Evolutionary conservation across 139 green algal genomes (phyloP), one percentile per base, ranked within the genome.

Genomic region (Chlamydomonas schloesseri): DNA sequence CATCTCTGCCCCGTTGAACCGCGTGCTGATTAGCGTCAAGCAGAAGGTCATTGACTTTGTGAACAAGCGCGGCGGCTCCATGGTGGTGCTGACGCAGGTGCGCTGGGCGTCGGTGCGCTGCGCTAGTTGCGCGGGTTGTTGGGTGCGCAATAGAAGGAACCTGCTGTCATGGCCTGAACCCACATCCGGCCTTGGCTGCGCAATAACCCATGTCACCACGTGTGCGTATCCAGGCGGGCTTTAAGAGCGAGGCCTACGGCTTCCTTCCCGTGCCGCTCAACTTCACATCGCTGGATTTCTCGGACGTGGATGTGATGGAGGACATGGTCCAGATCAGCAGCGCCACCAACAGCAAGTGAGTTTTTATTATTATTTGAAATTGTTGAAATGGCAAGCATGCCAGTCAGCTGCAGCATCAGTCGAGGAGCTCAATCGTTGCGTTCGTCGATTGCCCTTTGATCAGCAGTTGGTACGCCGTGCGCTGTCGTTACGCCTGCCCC

Each of bases 241-340:
- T 71, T 29, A 3, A 3, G 3, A 37, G 1, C 29, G 64, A 71
- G 64, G 2, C 29, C n/a, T 71, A 26, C 17, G 64, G 64, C 29
- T 71, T 71, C 64, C 64, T 71, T 29, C 64, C 64, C 29, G 64
- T 71, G 64, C 29, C 64, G n/a, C 64, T 71, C 64, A 71, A 18
- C 29, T 71, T 71, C 64, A 71, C 29, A 8, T 29, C 29, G 26
- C 64, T 71, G 29, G 64, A 71, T n/a, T 71, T 71, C n/a, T 23
- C 3, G 24, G 60, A 71, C 23, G 64, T 71, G 29, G 29, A 36
- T n/a, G 24, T 71, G 10, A 23, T 29, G 29, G 29, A 36, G 5
- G 64, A 71, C 64, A 71, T 71, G 64, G 64, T n/a, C 0, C 29
- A 37, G 64, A 71, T 71, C 64, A 37, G 29, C 64, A 29, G 29